These are phyloP conservation scores for Chlamydomonas applanata DNA, from an alignment of 139 green algal species.

Conservation along the genomic window DNA sequence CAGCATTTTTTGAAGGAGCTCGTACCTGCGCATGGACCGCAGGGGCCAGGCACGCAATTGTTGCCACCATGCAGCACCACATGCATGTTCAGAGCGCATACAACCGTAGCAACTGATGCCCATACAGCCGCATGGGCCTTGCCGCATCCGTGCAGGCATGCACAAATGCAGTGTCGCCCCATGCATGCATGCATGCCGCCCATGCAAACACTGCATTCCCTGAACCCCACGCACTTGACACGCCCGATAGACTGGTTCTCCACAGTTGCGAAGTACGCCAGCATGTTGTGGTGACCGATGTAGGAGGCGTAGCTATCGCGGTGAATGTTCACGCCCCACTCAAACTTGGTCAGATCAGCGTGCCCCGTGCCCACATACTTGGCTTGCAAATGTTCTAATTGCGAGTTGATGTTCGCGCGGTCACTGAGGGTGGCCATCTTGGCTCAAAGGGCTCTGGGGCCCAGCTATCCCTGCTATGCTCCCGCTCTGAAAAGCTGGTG, in stretches of 20 bases:
- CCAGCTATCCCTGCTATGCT: too few relatives aligned
- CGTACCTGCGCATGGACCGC: slow-evolving; percentile 61
- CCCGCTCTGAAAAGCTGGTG: too few relatives aligned
- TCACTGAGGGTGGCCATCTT: slow-evolving; percentile 80
- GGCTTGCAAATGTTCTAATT: slow-evolving; percentile 96
- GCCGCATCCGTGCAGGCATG: too few relatives aligned
- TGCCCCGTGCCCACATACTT: slow-evolving; percentile 95
- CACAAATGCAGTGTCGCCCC: background rate
- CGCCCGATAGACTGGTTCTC: slow-evolving; percentile 96
- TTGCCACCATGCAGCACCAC: too few relatives aligned
- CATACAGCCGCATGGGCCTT: too few relatives aligned
- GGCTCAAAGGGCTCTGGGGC: too few relatives aligned
- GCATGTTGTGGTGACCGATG: slow-evolving; percentile 86
- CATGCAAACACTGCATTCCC: background rate
- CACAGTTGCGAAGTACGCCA: slow-evolving; percentile 89
- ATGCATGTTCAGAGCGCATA: too few relatives aligned
- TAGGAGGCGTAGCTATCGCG: slow-evolving; percentile 95
- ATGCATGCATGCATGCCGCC: background rate
- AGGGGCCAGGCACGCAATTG: too few relatives aligned
- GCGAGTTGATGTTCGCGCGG: slow-evolving; percentile 97
- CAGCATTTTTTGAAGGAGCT: slow-evolving; percentile 92
- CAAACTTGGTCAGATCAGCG: slow-evolving; percentile 67
- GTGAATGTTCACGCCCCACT: slow-evolving; percentile 98
- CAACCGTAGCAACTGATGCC: too few relatives aligned
- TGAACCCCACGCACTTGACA: slow-evolving; percentile 34